Evolutionary conservation across 2,329 filamentous ascomycete genomes (phyloP), one percentile per base, ranked within the genome.

Genomic region (Diaporthe longicolla): DNA sequence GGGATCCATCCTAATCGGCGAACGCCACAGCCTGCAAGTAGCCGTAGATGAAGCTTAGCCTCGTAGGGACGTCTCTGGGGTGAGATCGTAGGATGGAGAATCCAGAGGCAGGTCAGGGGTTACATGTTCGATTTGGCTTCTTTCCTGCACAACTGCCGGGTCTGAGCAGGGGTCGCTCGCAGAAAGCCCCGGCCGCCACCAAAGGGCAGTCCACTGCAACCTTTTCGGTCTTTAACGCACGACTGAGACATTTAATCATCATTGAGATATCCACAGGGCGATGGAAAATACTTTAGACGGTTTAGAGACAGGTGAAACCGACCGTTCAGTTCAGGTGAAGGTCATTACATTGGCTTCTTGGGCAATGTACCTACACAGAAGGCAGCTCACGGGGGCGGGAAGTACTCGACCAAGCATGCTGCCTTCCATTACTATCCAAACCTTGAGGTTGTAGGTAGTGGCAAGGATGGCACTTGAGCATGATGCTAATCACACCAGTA

Each of bases 21-120:
- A 29, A 26, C 57, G 37, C 69, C 59, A 72, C 70, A 32, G 35
- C 45, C 69, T 72, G 70, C 70, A 54, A 17, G 69, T 24, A 19
- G 15, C 54, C 37, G 21, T 54, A 8, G 50, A 55, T 17, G 26
- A 26, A 54, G 72, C 32, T 21, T 73, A 55, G 57, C 69, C 43
- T 26, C 37, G 29, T 19, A 65, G 4, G 58, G 35, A 37, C 19
- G 13, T 59, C n/a, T 7, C 24, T 52, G 5, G 61, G 15, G 40
- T 43, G 40, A 17, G 15, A 7, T 43, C 40, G 17, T 7, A 43
- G 17, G 13, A 43, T 43, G 5, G 15, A 19, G 40, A 17, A 3
- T 6, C 17, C 45, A 35, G 17, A 7, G 17, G 6, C 21, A 50
- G 26, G 26, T 17, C 32, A n/a, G 45, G 19, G n/a, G 13, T 26